phyloP scores from a whole-genome alignment of 169 alveolate species.

The Cryptosporidium xiaoi region DNA sequence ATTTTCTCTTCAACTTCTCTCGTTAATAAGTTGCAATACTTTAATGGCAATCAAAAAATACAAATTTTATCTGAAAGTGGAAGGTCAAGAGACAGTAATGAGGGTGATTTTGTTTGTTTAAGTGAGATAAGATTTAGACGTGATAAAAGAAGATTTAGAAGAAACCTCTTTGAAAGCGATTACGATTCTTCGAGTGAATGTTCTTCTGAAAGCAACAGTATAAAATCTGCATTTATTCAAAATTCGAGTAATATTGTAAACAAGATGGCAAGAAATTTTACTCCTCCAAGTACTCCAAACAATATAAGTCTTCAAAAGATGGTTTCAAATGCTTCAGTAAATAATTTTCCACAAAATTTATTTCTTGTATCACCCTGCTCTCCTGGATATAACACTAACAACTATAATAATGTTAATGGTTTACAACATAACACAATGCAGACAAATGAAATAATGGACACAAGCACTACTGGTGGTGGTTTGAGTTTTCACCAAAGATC shows the following conservation, averaged over 20 bases:
- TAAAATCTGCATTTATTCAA: constrained; percentile 22
- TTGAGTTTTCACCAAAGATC: constrained; percentile 2
- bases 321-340: neutral
- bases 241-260: constrained; percentile 4
- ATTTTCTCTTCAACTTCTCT: constrained; percentile 5
- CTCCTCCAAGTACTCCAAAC: constrained; percentile 66
- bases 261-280: constrained; percentile 19
- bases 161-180: constrained; percentile 53
- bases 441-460: neutral
- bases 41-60: neutral
- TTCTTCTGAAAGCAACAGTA: constrained; percentile 62
- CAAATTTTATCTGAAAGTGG: neutral
- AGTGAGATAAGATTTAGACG: constrained; percentile 70
- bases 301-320: neutral
- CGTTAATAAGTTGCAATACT: neutral
- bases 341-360: neutral
- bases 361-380: neutral
- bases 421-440: neutral
- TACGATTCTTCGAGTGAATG: constrained; percentile 68
- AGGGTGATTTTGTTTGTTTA: constrained; percentile 63
- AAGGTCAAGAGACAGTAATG: constrained; percentile 12
- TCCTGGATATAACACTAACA: neutral
- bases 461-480: neutral
- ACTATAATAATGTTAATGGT: neutral
- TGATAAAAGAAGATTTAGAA: constrained; percentile 56